Evolutionary conservation across 2,329 filamentous ascomycete species (phyloP), one percentile per base, ranked within the genome.

Genomic region (Cytospora paraplurivora): DNA sequence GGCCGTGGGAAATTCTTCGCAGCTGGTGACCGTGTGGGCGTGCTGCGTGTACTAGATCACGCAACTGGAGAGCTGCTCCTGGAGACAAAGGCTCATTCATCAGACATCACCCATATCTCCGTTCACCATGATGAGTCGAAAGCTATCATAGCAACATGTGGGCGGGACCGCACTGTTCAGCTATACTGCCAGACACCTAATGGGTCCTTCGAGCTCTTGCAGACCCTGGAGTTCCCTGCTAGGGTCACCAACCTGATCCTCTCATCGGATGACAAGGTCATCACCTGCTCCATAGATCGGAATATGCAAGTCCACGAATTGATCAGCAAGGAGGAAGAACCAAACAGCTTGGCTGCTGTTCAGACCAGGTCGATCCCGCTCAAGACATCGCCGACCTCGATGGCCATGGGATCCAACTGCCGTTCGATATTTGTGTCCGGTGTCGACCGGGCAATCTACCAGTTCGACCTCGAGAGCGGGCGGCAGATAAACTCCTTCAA

Each of bases 151-250:
- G 94, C 91, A 19, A 93, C 89, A 12, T 93, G 90, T 72, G 91
- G 92, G 41, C 85, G 95, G 68, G 95, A 99, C 76, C 88, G 95
- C 57, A 97, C 90, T n/a, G 86, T 94, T 1, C 95, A 99, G 74
- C 79, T 99, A n/a, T 98, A 97, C 73, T 82, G 85, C 65, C 80
- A 82, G 33, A 81, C 81, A 32, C 77, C 78, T 1, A 79, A 76
- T 13, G 83, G 86, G 2, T 77, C 76, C 3, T 89, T 96, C 75
- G 85, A 90, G 63, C 85, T 97, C 63, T 85, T 97, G 58, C 95
- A 99, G 74, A 99, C 95, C 0, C 85, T 98, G 62, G 94, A 99
- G 69, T 96, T 98, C 75, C 88, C 93, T 35, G 92, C 93, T 27
- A 91, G 91, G 67, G 93, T 99, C 19, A 89, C 85, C 61, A 88